Conservation (phyloP, 768 basidiomycete species). For the Leucogyrophana mollusca region DNA sequence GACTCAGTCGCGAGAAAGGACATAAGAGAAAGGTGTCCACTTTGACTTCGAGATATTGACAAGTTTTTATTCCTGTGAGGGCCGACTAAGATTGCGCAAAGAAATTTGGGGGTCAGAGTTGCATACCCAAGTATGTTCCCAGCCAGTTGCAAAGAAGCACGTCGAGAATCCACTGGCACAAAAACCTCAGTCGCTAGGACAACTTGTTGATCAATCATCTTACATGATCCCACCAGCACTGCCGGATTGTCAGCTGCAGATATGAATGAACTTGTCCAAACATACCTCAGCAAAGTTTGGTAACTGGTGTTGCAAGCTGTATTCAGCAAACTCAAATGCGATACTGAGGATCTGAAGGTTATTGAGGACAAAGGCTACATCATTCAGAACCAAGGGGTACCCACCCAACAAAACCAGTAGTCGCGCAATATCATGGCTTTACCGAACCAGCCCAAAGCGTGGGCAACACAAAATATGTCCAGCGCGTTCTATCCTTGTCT, state of each 20-base stretch:
- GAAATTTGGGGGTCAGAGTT: slow-evolving; percentile 6
- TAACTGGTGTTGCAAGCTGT: slow-evolving; percentile 85
- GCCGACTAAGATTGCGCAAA: slow-evolving; percentile 15
- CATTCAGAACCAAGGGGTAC: slow-evolving; percentile 14
- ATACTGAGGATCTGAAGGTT: slow-evolving; percentile 72
- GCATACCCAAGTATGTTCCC: slow-evolving; percentile 75
- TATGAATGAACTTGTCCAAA: slow-evolving; percentile 16
- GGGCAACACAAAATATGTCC: slow-evolving; percentile 86
- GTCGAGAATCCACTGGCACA: slow-evolving; percentile 76
- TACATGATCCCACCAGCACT: slow-evolving; percentile 97
- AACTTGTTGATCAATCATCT: slow-evolving; percentile 23
- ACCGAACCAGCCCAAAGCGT: slow-evolving; percentile 87
- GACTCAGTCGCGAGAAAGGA: slow-evolving; percentile 8
- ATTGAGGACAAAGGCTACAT: slow-evolving; percentile 7
- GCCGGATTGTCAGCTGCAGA: slow-evolving; percentile 13
- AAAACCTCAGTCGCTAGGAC: slow-evolving; percentile 13
- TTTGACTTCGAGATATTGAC: slow-evolving; percentile 87
- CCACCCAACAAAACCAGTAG: slow-evolving; percentile 93
- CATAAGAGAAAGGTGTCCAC: slow-evolving; percentile 31
- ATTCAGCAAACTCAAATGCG: slow-evolving; percentile 87
- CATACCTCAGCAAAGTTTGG: slow-evolving; percentile 84
- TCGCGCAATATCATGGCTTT: slow-evolving; percentile 89
- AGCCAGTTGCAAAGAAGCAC: slow-evolving; percentile 88
- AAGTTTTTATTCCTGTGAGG: slow-evolving; percentile 75
- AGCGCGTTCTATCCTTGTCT: slow-evolving; percentile 57